A percentile compares a stretch with the other conserved stretches of the same genome.
These are phyloP conservation scores for Lomentospora prolificans DNA, from an alignment of 2,329 filamentous ascomycete species.

Conservation along the genomic window DNA sequence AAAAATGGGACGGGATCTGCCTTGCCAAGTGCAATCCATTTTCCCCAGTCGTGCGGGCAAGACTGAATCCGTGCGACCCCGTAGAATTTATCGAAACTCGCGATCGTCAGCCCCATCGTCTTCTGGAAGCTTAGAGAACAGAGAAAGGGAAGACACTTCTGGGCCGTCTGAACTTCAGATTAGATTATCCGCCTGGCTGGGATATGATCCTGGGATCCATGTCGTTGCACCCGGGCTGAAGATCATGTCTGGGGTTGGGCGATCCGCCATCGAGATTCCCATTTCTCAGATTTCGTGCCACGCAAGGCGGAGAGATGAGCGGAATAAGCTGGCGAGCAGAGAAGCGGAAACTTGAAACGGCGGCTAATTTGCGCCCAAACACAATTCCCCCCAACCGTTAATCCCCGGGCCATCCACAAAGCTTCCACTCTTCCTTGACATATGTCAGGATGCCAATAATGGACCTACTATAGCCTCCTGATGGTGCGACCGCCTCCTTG, in stretches of 20 bases:
- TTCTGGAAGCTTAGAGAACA: neutral
- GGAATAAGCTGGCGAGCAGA: neutral
- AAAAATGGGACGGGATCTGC: slow-evolving; percentile 1
- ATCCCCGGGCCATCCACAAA: neutral
- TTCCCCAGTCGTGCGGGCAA: neutral
- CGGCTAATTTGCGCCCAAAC: slow-evolving; percentile 6
- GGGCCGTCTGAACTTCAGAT: neutral
- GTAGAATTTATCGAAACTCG: neutral
- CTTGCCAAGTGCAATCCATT: neutral
- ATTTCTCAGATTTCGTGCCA: too few species aligned
- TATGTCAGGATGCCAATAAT: too few species aligned
- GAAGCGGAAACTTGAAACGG: slow-evolving; percentile 4
- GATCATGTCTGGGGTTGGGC: slow-evolving; percentile 1
- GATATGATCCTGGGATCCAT: neutral
- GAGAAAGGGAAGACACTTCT: neutral
- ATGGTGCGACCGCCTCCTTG: too few species aligned
- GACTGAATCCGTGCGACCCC: neutral
- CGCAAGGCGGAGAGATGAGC: too few species aligned
- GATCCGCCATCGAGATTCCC: too few species aligned
- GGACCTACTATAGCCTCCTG: too few species aligned
- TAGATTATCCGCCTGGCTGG: neutral
- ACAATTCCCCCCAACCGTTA: neutral
- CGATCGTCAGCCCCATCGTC: neutral
- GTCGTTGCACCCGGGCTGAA: neutral
- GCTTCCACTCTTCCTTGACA: neutral